Percentiles rank a stretch among this genome's conserved stretches.
Conservation (phyloP, 768 basidiomycete species). For the Boletus rex-veris region DNA sequence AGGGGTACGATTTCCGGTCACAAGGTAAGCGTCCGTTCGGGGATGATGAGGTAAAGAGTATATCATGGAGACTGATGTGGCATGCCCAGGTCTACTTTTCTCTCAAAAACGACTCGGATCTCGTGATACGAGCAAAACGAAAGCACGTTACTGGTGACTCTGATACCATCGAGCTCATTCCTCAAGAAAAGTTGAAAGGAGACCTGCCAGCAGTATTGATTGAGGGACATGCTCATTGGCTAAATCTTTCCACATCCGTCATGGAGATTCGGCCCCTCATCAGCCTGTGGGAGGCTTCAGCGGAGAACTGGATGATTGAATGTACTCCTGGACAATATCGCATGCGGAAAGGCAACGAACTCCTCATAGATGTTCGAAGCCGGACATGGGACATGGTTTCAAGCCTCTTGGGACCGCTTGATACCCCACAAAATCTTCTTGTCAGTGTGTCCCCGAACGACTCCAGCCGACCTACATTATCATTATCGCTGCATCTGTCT, state of each 20-base stretch:
- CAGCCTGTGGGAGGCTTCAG: constrained; percentile 22
- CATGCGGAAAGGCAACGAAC: constrained; percentile 3
- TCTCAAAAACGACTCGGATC: constrained; percentile 2
- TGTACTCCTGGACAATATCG: constrained; percentile 8
- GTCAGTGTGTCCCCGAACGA: constrained; percentile 8
- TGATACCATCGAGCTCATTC: constrained; percentile 22
- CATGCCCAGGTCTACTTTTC: constrained; percentile 22
- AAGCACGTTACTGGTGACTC: background rate
- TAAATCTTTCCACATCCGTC: constrained; percentile 20
- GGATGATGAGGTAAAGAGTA: background rate
- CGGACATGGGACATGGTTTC: constrained; percentile 27
- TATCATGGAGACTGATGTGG: background rate
- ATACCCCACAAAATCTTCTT: constrained; percentile 20
- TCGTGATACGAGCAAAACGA: constrained; percentile 19
- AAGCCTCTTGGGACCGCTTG: constrained; percentile 22
- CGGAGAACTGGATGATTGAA: constrained; percentile 27
- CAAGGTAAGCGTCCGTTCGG: constrained; percentile 10
- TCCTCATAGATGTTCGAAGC: constrained; percentile 29
- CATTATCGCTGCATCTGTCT: constrained; percentile 19
- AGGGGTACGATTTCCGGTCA: constrained; percentile 13
- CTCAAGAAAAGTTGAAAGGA: constrained; percentile 15
- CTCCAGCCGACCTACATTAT: background rate
- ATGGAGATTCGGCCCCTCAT: constrained; percentile 30
- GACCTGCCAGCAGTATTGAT: constrained; percentile 29
- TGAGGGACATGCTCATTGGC: constrained; percentile 28